Evolutionary conservation across 2,329 filamentous ascomycete species (phyloP).

Genomic region (Alternaria metachromatica): DNA sequence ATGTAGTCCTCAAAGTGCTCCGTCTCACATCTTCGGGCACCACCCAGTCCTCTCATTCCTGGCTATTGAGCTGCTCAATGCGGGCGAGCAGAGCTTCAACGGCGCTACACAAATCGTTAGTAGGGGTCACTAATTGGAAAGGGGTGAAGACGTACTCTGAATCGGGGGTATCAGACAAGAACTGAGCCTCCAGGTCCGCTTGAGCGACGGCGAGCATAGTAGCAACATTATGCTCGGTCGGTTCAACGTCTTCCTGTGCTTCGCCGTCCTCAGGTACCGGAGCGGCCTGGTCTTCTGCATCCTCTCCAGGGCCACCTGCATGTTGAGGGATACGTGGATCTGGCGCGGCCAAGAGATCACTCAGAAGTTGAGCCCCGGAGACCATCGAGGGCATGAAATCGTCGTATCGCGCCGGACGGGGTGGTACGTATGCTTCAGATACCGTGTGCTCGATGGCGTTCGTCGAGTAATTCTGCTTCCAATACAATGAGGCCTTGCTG

Average conservation of each 20-base stretch:
- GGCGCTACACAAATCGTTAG: not conserved
- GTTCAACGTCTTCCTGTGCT: not conserved
- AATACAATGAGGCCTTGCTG: slow-evolving; percentile 21
- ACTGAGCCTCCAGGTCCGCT: not conserved
- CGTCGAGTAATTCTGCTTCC: slow-evolving; percentile 23
- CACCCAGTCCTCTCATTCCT: not conserved
- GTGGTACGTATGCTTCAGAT: not conserved
- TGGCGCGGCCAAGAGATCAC: not conserved
- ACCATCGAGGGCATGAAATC: not conserved
- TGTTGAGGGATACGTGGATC: not conserved
- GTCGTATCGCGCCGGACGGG: not conserved
- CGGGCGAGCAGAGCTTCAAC: not conserved
- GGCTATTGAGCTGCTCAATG: not conserved
- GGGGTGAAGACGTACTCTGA: not conserved
- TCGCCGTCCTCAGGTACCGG: not conserved
- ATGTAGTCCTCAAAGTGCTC: not conserved
- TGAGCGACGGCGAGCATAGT: not conserved
- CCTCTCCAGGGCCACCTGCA: not conserved
- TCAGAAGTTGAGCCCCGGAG: not conserved
- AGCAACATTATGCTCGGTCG: not conserved
- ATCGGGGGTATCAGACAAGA: not conserved
- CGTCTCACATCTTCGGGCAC: not conserved
- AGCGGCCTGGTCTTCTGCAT: not conserved
- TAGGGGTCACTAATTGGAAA: not conserved
- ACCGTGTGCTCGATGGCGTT: not conserved